A percentile compares a stretch with the other conserved stretches of the same genome.
Conservation (phyloP, 2,329 filamentous ascomycete genomes). For the Eurotiales sp. region DNA sequence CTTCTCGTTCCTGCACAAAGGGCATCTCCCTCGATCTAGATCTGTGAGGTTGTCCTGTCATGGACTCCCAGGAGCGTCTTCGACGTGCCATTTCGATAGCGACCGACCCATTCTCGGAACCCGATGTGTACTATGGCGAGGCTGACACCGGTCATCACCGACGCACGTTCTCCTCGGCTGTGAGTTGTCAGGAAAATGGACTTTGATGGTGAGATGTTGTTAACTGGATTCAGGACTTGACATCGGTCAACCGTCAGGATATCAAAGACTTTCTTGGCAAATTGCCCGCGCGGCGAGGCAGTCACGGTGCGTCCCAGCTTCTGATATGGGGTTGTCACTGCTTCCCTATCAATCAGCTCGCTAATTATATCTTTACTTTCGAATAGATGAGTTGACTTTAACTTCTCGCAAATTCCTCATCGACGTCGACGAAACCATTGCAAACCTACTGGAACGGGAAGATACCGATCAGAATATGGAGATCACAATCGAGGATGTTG, state of each 20-base stretch:
- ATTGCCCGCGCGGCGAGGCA: slow-evolving; percentile 37
- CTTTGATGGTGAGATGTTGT: not conserved
- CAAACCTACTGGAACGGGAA: slow-evolving; percentile 75
- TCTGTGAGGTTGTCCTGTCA: slow-evolving; percentile 21
- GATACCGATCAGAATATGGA: slow-evolving; percentile 94
- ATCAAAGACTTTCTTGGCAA: slow-evolving; percentile 32
- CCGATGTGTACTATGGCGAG: slow-evolving; percentile 58
- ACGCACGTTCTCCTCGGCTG: slow-evolving; percentile 55
- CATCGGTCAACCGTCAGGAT: slow-evolving; percentile 34
- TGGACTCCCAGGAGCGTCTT: slow-evolving; percentile 38
- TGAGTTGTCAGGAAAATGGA: slow-evolving; percentile 33
- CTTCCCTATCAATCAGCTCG: not conserved
- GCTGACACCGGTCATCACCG: slow-evolving; percentile 32
- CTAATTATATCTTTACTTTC: slow-evolving; percentile 8
- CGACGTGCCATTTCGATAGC: slow-evolving; percentile 32
- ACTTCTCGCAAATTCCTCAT: slow-evolving; percentile 77
- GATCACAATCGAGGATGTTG: slow-evolving; percentile 94
- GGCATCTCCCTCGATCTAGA: no score
- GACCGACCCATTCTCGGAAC: slow-evolving; percentile 54
- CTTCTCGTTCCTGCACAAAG: no score
- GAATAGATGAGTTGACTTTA: slow-evolving; percentile 66
- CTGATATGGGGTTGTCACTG: not conserved
- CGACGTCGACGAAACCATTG: slow-evolving; percentile 77
- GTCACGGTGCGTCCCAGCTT: slow-evolving; percentile 37
- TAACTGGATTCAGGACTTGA: slow-evolving; percentile 28